Evolutionary conservation across 257 asterid genomes (phyloP), one percentile per base, ranked within the genome.

Genomic region (Solanum sejunctum): DNA sequence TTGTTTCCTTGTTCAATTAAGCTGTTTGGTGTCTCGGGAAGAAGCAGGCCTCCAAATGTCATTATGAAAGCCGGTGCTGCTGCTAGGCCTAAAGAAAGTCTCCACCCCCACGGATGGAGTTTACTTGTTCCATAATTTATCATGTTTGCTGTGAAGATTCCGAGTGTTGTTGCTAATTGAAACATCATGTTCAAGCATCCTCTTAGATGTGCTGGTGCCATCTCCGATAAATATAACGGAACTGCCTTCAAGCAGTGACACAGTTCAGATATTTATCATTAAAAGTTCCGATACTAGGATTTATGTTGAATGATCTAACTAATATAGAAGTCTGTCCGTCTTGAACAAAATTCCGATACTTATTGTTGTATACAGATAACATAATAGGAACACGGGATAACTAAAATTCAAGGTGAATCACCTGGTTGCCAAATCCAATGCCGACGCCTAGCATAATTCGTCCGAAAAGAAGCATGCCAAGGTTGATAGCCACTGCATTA

Each of bases 341-440:
- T 5, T 36, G 41, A 36, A 36, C 41, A 36, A 23, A 26, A 12
- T 75, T 70, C 7, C 52, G 5, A 70, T 13, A 49, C 23, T 23
- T 75, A 49, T 75, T 52, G 8, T 52, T 2, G 10, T 3, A 18
- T 52, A 26, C 49, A 21, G 32, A 61, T 78, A 28, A 78, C 47
- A 26, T 47, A 26, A 78, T 0, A 51, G 63, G 82, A 77, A 10
- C 26, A 51, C 4, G 18, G 1, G 7, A 78, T 10, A 78, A 10
- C 21, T 26, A 78, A 72, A 52, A 4, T 16, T 78, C 26, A 16
- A 78, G 83, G 49, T 41, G 83, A 78, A 52, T 54, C 71, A 93
- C 98, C 93, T 95, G 99, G 83, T 95, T 95, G 13, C 99, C 99
- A 12, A 95, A 95, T 75, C 99, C 99, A 79, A 95, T 94, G 73